Evolutionary conservation across 2,329 filamentous ascomycete species (phyloP).

Genomic region (Pyrenochaeta sp.): DNA sequence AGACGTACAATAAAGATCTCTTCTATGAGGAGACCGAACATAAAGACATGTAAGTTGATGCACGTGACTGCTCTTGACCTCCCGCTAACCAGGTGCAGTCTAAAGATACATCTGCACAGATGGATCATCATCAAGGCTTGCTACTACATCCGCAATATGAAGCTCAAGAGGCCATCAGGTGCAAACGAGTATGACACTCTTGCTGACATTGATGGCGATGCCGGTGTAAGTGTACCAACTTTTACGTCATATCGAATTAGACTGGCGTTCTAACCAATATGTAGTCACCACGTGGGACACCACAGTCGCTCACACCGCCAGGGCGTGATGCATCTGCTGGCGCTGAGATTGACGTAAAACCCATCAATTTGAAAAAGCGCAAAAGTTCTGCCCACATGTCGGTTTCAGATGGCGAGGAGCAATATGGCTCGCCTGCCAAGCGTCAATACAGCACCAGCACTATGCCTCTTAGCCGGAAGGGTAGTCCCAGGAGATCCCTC

Average conservation of each 20-base stretch:
- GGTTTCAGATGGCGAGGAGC: slow-evolving; percentile 42
- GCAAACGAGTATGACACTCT: slow-evolving; percentile 41
- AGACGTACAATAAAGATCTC: slow-evolving; percentile 46
- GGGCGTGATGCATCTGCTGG: slow-evolving; percentile 26
- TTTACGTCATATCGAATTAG: not conserved
- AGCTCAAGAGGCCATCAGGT: slow-evolving; percentile 44
- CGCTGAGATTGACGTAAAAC: slow-evolving; percentile 32
- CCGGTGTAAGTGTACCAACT: slow-evolving; percentile 18
- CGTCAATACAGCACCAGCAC: slow-evolving; percentile 40
- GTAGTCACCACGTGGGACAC: slow-evolving; percentile 43
- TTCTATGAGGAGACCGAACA: slow-evolving; percentile 44
- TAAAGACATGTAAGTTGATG: slow-evolving; percentile 39
- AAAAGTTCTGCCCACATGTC: slow-evolving; percentile 43
- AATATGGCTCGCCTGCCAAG: slow-evolving; percentile 34
- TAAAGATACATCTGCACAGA: slow-evolving; percentile 48
- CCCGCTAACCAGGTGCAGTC: slow-evolving; percentile 23
- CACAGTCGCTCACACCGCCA: slow-evolving; percentile 37
- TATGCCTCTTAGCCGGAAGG: slow-evolving; percentile 32
- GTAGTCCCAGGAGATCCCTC: slow-evolving; percentile 41
- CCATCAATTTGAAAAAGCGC: slow-evolving; percentile 40
- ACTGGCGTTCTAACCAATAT: slow-evolving; percentile 20
- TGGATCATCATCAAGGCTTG: slow-evolving; percentile 52
- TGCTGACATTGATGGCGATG: slow-evolving; percentile 41
- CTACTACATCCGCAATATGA: slow-evolving; percentile 50
- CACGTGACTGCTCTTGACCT: slow-evolving; percentile 12